phyloP scores from a whole-genome alignment of 345 rosid genomes.

The Noccaea caerulescens region DNA sequence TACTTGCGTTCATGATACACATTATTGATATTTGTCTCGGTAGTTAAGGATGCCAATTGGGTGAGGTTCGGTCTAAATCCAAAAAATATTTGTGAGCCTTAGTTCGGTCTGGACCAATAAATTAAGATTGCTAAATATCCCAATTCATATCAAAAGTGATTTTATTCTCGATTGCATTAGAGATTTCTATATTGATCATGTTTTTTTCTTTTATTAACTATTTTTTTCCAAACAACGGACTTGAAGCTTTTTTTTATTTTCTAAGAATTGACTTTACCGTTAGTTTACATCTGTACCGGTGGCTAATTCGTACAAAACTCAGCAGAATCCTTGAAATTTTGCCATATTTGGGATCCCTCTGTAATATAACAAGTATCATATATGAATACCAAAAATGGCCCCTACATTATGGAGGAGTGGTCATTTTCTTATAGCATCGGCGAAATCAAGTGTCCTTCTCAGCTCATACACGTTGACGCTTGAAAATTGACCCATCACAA shows the following conservation, averaged over 20 bases:
- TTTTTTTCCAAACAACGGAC: not conserved
- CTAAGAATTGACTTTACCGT: not conserved
- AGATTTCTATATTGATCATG: not conserved
- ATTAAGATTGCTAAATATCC: not conserved
- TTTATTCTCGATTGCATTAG: not conserved
- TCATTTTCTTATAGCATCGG: slow-evolving; percentile 38
- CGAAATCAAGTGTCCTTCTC: slow-evolving; percentile 41
- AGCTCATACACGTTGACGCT: slow-evolving; percentile 41
- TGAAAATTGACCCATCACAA: slow-evolving; percentile 28
- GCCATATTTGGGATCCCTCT: slow-evolving; percentile 5
- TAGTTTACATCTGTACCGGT: not conserved
- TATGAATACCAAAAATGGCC: slow-evolving; percentile 35
- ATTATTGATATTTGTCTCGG: not conserved
- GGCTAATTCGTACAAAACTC: slow-evolving; percentile 7
- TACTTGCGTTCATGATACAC: not conserved
- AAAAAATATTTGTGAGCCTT: not conserved
- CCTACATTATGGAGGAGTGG: slow-evolving; percentile 29
- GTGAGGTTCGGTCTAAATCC: not conserved
- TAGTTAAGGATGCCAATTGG: slow-evolving; percentile 9
- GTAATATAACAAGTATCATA: slow-evolving; percentile 9
- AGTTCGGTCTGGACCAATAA: not conserved
- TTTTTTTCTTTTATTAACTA: not conserved
- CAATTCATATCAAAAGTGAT: not conserved
- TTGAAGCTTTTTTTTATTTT: not conserved
- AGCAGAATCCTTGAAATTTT: not conserved